A percentile compares a stretch with the other conserved stretches of the same genome.
These are phyloP conservation scores for Neurospora hispaniola DNA, from an alignment of 495 filamentous ascomycete genomes.

Conservation along the genomic window DNA sequence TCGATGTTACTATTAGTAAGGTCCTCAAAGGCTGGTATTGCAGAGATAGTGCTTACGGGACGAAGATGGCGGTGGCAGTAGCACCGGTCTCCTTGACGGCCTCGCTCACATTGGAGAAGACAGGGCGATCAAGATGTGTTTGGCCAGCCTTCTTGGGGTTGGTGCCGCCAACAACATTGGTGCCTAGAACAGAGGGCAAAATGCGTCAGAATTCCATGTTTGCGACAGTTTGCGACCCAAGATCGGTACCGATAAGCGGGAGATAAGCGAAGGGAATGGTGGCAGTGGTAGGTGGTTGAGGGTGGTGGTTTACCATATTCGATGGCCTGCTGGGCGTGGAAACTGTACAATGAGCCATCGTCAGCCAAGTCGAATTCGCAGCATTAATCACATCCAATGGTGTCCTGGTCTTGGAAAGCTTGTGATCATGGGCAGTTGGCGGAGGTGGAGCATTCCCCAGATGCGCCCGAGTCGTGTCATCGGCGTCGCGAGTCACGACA, in stretches of 20 bases:
- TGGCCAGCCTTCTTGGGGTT: constrained; percentile 97
- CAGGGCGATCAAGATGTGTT: constrained; percentile 80
- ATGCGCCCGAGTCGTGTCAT: constrained; percentile 1
- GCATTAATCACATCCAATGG: neutral
- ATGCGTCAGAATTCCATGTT: constrained; percentile 8
- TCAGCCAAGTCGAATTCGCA: constrained; percentile 27
- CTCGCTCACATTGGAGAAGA: constrained; percentile 82
- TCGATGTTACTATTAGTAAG: neutral
- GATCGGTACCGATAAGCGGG: neutral
- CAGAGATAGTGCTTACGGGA: constrained; percentile 54
- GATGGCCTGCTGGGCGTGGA: constrained; percentile 96
- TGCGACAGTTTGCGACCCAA: neutral
- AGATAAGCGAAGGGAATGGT: neutral
- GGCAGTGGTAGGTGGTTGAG: neutral
- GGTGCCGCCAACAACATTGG: constrained; percentile 94
- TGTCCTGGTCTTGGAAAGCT: neutral
- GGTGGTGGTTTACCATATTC: constrained; percentile 67
- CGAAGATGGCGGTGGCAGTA: constrained; percentile 89
- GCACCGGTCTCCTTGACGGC: constrained; percentile 88
- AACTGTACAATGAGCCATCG: constrained; percentile 44
- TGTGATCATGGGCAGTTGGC: neutral
- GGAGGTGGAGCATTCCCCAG: neutral
- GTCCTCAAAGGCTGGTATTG: neutral
- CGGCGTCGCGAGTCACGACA: constrained; percentile 9
- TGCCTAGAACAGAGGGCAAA: constrained; percentile 45